Conservation (phyloP, 1,284 basidiomycete genomes). For the Sanghuangporus sanghuang region DNA sequence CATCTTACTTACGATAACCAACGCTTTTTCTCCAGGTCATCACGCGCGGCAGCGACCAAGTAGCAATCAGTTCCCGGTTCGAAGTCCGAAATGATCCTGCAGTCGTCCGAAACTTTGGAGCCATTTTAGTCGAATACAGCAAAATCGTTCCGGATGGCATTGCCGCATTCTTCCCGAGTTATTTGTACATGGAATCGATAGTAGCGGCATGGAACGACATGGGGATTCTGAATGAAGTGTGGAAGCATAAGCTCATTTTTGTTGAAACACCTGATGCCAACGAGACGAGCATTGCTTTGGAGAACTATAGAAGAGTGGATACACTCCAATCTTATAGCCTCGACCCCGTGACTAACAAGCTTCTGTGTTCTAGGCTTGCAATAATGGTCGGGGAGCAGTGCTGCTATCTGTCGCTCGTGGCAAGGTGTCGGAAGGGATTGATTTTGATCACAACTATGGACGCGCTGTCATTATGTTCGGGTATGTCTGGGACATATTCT, state of each 20-base stretch:
- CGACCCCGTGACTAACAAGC: neutral
- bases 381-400: slow-evolving; percentile 97
- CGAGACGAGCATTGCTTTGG: slow-evolving; percentile 96
- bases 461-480: slow-evolving; percentile 99
- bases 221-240: slow-evolving; percentile 99
- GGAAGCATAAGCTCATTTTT: slow-evolving; percentile 99
- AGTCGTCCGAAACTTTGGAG: slow-evolving; percentile 98
- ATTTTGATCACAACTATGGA: slow-evolving; percentile 99
- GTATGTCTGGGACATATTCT: slow-evolving; percentile 38
- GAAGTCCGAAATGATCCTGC: slow-evolving; percentile 99
- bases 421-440: slow-evolving; percentile 99
- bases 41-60: slow-evolving; percentile 96
- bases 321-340: neutral
- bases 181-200: slow-evolving; percentile 99
- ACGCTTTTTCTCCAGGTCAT: slow-evolving; percentile 65
- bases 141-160: slow-evolving; percentile 99
- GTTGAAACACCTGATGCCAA: slow-evolving; percentile 99
- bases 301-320: slow-evolving; percentile 91
- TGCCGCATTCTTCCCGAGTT: slow-evolving; percentile 98
- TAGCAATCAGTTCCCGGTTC: slow-evolving; percentile 98
- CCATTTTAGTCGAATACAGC: slow-evolving; percentile 96
- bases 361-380: slow-evolving; percentile 70
- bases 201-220: slow-evolving; percentile 99
- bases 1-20: neutral
- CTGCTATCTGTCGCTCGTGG: slow-evolving; percentile 96